phyloP scores from a whole-genome alignment of 305 asterid genomes.

The Fraxinus sp. region DNA sequence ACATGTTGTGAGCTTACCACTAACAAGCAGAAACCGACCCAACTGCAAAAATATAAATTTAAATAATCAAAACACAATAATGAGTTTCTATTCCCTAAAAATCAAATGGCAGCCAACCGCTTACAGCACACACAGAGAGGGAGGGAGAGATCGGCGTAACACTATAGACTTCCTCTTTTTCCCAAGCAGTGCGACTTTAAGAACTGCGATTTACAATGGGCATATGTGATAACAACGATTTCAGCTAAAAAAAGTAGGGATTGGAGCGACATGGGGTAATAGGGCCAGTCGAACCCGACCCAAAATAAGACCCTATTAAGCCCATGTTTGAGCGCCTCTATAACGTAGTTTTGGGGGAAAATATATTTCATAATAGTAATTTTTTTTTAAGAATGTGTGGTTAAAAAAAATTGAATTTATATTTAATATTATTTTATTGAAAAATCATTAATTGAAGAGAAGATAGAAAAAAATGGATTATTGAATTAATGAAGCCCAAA shows the following conservation, averaged over 20 bases:
- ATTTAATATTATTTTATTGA: too few relatives aligned
- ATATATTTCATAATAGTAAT: too few relatives aligned
- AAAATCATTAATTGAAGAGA: too few relatives aligned
- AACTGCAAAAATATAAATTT: not conserved
- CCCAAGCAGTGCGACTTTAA: not conserved
- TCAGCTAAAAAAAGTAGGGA: not conserved
- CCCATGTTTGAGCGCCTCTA: too few relatives aligned
- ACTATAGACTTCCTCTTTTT: not conserved
- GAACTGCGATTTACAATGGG: not conserved
- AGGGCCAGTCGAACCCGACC: not conserved
- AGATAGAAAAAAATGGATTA: too few relatives aligned
- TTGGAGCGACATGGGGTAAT: not conserved
- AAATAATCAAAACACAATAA: not conserved
- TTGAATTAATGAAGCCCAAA: too few relatives aligned
- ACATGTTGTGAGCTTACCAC: conserved; percentile 10
- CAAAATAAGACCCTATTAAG: not conserved
- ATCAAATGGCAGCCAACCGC: not conserved
- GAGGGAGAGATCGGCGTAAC: not conserved
- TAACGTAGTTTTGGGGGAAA: too few relatives aligned
- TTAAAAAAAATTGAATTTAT: too few relatives aligned
- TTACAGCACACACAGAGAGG: not conserved
- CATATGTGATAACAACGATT: not conserved
- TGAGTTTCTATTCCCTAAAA: conserved; percentile 8
- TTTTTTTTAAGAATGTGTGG: too few relatives aligned
- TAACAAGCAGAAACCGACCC: not conserved